phyloP scores from a whole-genome alignment of 495 filamentous ascomycete genomes.

The Daldinia childiae region DNA sequence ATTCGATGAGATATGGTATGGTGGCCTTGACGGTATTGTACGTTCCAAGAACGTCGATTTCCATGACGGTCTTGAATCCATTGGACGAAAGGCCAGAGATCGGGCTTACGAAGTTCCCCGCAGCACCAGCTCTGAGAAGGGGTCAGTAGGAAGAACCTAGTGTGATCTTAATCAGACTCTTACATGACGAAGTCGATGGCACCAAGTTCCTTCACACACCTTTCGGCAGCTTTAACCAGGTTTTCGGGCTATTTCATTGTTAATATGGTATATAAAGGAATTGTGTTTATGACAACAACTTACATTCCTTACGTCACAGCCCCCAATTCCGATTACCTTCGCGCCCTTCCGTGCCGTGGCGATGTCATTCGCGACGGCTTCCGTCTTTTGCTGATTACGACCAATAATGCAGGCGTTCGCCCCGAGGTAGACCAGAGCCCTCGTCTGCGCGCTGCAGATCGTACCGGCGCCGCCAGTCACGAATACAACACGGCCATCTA shows the following conservation, averaged over 20 bases:
- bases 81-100: constrained; percentile 83
- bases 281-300: constrained; percentile 15
- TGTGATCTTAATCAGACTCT: constrained; percentile 33
- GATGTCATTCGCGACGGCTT: constrained; percentile 79
- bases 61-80: constrained; percentile 94
- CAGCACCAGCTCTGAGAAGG: constrained; percentile 79
- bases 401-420: constrained; percentile 94
- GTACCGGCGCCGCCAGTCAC: constrained; percentile 94
- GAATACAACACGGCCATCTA: constrained; percentile 90
- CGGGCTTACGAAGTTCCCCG: constrained; percentile 94
- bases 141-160: constrained; percentile 24
- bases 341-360: constrained; percentile 77
- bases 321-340: constrained; percentile 85
- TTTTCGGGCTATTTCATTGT: constrained; percentile 61
- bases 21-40: constrained; percentile 96
- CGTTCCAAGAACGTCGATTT: constrained; percentile 93
- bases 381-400: constrained; percentile 89
- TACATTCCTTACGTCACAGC: constrained; percentile 78
- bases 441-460: constrained; percentile 93
- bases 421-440: constrained; percentile 88
- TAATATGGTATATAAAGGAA: constrained; percentile 1
- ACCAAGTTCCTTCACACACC: constrained; percentile 82
- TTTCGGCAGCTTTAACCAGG: constrained; percentile 76
- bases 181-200: constrained; percentile 94
- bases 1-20: constrained; percentile 77